Evolutionary conservation across 306 rosid genomes (phyloP).

Genomic region (Sphenostylis stenocarpa): DNA sequence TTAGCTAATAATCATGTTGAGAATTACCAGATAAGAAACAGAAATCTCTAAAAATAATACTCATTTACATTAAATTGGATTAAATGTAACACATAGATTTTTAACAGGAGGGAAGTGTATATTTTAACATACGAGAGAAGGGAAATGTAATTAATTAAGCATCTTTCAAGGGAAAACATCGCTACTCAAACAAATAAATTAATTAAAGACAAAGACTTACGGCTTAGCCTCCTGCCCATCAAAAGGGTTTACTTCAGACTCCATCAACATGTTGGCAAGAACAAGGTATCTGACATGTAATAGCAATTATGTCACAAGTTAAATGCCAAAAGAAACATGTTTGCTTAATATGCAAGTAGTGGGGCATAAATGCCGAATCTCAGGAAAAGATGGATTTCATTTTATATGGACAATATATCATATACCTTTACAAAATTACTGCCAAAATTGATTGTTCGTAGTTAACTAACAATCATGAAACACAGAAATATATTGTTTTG

Average conservation of each 20-base stretch:
- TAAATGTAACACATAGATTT: background rate
- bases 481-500: background rate
- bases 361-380: slow-evolving; percentile 2
- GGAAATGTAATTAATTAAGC: background rate
- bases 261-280: slow-evolving; percentile 83
- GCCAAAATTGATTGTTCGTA: slow-evolving; percentile 16
- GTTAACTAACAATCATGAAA: slow-evolving; percentile 5
- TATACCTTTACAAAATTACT: background rate
- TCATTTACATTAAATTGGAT: background rate
- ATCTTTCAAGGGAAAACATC: background rate
- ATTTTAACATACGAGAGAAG: background rate
- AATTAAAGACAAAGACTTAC: slow-evolving; percentile 40
- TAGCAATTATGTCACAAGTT: slow-evolving; percentile 11
- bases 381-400: slow-evolving; percentile 24
- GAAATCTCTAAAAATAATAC: background rate
- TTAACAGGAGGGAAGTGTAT: background rate
- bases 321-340: slow-evolving; percentile 17
- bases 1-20: background rate
- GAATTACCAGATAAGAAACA: background rate
- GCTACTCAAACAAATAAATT: background rate
- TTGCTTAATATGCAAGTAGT: slow-evolving; percentile 3
- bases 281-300: slow-evolving; percentile 70
- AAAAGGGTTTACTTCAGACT: slow-evolving; percentile 67
- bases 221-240: slow-evolving; percentile 74
- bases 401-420: background rate